Percentiles rank a stretch among this genome's conserved stretches.
Evolutionary conservation across 306 rosid species (phyloP).

Genomic region (Malus sylvestris): DNA sequence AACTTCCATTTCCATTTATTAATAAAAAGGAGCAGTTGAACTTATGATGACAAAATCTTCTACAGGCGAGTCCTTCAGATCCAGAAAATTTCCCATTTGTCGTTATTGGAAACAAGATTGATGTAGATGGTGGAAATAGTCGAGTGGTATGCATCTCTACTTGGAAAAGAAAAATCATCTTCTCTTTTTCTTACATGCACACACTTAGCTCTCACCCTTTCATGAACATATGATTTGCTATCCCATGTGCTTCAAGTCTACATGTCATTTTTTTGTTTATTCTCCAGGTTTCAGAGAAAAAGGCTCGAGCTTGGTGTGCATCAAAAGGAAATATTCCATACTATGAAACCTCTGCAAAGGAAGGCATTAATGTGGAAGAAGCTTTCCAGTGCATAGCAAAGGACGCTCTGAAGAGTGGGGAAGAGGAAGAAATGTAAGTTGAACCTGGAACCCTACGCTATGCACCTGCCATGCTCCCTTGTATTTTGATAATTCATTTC

Average conservation of each 20-base stretch:
- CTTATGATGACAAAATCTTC: slow-evolving; percentile 16
- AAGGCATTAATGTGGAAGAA: slow-evolving; percentile 93
- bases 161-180: not conserved
- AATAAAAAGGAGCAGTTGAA: not conserved
- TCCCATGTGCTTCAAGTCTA: not conserved
- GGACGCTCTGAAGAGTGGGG: slow-evolving; percentile 92
- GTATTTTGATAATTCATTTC: not conserved
- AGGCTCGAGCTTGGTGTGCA: slow-evolving; percentile 99
- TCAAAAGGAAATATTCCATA: slow-evolving; percentile 96
- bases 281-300: slow-evolving; percentile 83
- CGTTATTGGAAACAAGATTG: slow-evolving; percentile 93
- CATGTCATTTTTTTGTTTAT: not conserved
- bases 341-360: slow-evolving; percentile 98
- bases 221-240: not conserved
- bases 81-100: slow-evolving; percentile 99
- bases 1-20: not conserved
- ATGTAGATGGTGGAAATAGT: slow-evolving; percentile 91
- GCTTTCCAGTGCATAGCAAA: slow-evolving; percentile 96
- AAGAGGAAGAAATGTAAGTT: slow-evolving; percentile 98
- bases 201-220: not conserved
- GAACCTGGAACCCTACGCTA: not conserved
- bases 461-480: not conserved
- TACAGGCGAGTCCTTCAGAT: slow-evolving; percentile 96
- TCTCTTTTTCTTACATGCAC: not conserved
- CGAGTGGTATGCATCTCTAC: slow-evolving; percentile 69